Percentiles rank a stretch among this genome's conserved stretches.
Evolutionary conservation across 2,329 filamentous ascomycete genomes (phyloP).

Genomic region (Thelonectria blattea): DNA sequence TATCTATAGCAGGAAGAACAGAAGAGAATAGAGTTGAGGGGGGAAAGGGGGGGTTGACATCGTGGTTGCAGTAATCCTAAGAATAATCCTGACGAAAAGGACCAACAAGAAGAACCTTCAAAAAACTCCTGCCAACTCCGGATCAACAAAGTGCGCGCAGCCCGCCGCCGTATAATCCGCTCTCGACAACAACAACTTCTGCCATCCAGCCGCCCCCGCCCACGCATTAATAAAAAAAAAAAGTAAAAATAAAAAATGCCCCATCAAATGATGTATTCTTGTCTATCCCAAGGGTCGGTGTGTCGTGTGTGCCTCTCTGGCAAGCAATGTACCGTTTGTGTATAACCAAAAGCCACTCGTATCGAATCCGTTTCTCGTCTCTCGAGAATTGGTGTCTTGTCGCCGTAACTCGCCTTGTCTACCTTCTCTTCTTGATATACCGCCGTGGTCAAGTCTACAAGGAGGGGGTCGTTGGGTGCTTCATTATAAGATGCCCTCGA

Average conservation of each 20-base stretch:
- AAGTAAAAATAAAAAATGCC: slow-evolving; percentile 5
- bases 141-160: slow-evolving; percentile 37
- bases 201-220: not conserved
- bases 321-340: slow-evolving; percentile 28
- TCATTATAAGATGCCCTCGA: slow-evolving; percentile 51
- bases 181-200: slow-evolving; percentile 16
- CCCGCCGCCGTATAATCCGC: slow-evolving; percentile 36
- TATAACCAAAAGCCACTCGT: slow-evolving; percentile 29
- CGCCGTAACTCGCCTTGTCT: not conserved
- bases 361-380: slow-evolving; percentile 14
- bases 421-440: not conserved
- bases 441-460: not conserved
- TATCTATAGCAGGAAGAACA: no score
- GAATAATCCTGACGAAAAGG: not conserved
- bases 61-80: slow-evolving; percentile 21
- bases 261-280: slow-evolving; percentile 26
- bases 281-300: slow-evolving; percentile 33
- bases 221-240: not conserved
- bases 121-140: slow-evolving; percentile 40
- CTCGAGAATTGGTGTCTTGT: not conserved
- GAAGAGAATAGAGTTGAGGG: not conserved
- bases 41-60: no score
- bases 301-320: slow-evolving; percentile 30
- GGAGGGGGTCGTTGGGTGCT: not conserved
- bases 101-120: slow-evolving; percentile 2